phyloP scores from a whole-genome alignment of 225 moss, liverwort and hornwort genomes.

The Physcomitrium patens region DNA sequence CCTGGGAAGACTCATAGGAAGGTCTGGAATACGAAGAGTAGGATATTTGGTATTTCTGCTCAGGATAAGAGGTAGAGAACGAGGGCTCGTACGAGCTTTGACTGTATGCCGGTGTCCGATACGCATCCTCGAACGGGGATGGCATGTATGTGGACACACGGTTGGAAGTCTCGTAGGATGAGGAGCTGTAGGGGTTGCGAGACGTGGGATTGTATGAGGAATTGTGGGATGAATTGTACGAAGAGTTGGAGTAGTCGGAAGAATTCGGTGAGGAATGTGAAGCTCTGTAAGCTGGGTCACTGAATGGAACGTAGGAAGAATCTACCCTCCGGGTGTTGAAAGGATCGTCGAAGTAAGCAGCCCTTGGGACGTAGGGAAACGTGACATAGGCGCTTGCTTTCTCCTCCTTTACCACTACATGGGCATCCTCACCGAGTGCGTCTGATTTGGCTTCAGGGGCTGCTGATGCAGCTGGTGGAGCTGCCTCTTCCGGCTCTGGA shows the following conservation, averaged over 20 bases:
- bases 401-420: slow-evolving; percentile 39
- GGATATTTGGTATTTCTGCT: slow-evolving; percentile 28
- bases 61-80: slow-evolving; percentile 28
- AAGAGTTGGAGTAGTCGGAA: slow-evolving; percentile 14
- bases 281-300: slow-evolving; percentile 49
- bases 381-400: slow-evolving; percentile 52
- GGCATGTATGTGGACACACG: slow-evolving; percentile 35
- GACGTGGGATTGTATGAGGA: slow-evolving; percentile 32
- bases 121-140: slow-evolving; percentile 47
- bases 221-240: not conserved
- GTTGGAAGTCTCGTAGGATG: not conserved
- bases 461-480: not conserved
- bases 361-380: slow-evolving; percentile 49
- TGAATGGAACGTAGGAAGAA: slow-evolving; percentile 30
- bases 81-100: slow-evolving; percentile 37
- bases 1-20: not conserved
- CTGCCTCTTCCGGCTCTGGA: not conserved
- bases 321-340: slow-evolving; percentile 31
- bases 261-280: slow-evolving; percentile 30
- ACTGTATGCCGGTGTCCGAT: slow-evolving; percentile 23
- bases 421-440: not conserved
- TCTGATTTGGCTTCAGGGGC: slow-evolving; percentile 3
- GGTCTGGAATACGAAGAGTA: slow-evolving; percentile 28
- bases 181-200: slow-evolving; percentile 18
- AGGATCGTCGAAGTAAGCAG: slow-evolving; percentile 48